Evolutionary conservation across 2,329 filamentous ascomycete species (phyloP).

Genomic region (Hymenotorrendiella dingleyae): DNA sequence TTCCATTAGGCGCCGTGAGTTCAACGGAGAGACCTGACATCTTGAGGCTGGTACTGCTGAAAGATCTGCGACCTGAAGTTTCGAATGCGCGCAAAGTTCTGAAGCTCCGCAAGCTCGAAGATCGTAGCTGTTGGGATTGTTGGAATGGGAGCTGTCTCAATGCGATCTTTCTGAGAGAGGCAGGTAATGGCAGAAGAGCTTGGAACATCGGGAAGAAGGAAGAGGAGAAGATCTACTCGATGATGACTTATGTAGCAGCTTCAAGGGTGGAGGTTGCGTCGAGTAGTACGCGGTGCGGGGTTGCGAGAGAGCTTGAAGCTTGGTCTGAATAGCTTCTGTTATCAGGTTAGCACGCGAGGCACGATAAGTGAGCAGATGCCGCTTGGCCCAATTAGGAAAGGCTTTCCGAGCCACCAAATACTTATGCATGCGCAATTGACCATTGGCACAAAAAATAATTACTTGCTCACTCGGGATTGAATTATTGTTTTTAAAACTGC

Average conservation of each 20-base stretch:
- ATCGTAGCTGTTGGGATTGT: background rate
- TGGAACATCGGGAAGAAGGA: slow-evolving; percentile 12
- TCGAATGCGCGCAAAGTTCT: background rate
- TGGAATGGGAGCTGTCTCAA: slow-evolving; percentile 9
- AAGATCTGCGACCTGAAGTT: slow-evolving; percentile 8
- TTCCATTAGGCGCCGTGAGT: slow-evolving; percentile 70
- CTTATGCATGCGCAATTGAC: too few species aligned
- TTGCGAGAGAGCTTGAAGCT: slow-evolving; percentile 2
- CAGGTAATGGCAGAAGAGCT: slow-evolving; percentile 14
- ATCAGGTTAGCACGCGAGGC: slow-evolving; percentile 6
- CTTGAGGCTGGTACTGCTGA: slow-evolving; percentile 17
- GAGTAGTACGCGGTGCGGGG: slow-evolving; percentile 6
- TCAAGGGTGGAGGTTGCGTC: slow-evolving; percentile 10
- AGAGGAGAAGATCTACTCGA: background rate
- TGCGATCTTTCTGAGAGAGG: slow-evolving; percentile 11
- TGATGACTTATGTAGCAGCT: background rate
- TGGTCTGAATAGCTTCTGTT: slow-evolving; percentile 12
- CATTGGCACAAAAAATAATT: too few species aligned
- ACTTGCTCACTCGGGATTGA: too few species aligned
- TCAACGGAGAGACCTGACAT: slow-evolving; percentile 45
- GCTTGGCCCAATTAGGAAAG: slow-evolving; percentile 6
- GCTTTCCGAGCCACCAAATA: too few species aligned
- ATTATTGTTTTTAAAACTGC: too few species aligned
- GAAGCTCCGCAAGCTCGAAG: background rate
- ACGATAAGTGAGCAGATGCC: slow-evolving; percentile 5